Evolutionary conservation across 352 stramenopile species (phyloP), one percentile per base, ranked within the genome.

Genomic region (Globisporangium perplexum): DNA sequence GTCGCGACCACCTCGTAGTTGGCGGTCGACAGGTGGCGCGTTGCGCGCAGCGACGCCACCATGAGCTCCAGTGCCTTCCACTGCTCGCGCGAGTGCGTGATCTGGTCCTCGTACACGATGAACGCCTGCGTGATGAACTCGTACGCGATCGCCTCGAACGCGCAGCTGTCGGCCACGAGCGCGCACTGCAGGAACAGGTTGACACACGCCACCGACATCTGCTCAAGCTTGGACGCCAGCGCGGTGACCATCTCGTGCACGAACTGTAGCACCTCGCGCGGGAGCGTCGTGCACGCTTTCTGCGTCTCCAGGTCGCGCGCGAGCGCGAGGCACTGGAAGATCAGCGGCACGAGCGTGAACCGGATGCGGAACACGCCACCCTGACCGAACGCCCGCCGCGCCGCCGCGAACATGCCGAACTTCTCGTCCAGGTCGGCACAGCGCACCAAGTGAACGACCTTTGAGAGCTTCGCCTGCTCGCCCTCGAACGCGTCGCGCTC

Each of bases 1-100:
- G 96, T 98, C n/a, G 96, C 94, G 12, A 99, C 72, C 44, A 90
- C 75, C 60, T 98, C 90, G 72, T 98, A 98, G 69, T 98, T 96
- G 41, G 84, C 66, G 43, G 75, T 80, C 48, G 85, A 86, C 52
- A 98, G 76, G 46, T 86, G 83, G 15, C 55, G 60, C n/a, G 71
- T 94, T 3, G 77, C 65, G 26, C 95, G 75, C 17, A 99, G 57
- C 7, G 88, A 88, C 33, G 89, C 68, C 28, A 98, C 86, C 66
- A 98, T 97, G 0, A 88, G 57, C 35, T 90, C 79, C 8, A 99
- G 72, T 23, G 91, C 90, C 33, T 81, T 74, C 68, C 83, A 83
- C 59, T 99, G 94, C 33, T 94, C 77, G 54, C 83, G 77, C 24
- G 79, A 96, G 60, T 98, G 88, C 8, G 78, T 90, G 15, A 98